Evolutionary conservation across 306 rosid genomes (phyloP).

Genomic region (Glycine tomentella): DNA sequence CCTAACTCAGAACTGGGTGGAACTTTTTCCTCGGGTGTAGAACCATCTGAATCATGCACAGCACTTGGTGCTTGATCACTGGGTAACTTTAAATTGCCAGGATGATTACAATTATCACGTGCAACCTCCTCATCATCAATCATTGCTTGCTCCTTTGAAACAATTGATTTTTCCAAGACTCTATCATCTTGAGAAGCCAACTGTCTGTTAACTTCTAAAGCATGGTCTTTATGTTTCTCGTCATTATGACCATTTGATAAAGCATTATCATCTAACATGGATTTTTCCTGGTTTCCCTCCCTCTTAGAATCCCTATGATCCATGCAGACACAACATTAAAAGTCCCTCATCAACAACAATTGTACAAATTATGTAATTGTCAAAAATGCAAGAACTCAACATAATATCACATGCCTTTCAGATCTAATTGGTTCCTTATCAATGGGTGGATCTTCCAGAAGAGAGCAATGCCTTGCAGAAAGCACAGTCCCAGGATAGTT

Average conservation of each 20-base stretch:
- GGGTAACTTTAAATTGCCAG: slow-evolving; percentile 48
- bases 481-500: slow-evolving; percentile 67
- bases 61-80: slow-evolving; percentile 44
- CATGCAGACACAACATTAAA: slow-evolving; percentile 51
- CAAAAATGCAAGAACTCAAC: slow-evolving; percentile 22
- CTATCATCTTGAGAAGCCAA: slow-evolving; percentile 33
- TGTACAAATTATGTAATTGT: slow-evolving; percentile 28
- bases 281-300: slow-evolving; percentile 48
- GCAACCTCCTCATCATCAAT: slow-evolving; percentile 51
- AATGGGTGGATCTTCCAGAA: slow-evolving; percentile 77
- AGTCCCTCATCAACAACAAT: slow-evolving; percentile 42
- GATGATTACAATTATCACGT: slow-evolving; percentile 41
- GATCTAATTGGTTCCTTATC: slow-evolving; percentile 53
- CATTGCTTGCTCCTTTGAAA: slow-evolving; percentile 48
- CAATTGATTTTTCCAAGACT: slow-evolving; percentile 40
- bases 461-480: slow-evolving; percentile 74
- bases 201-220: too few relatives aligned
- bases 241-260: slow-evolving; percentile 46
- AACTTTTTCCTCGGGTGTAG: not conserved
- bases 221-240: slow-evolving; percentile 36
- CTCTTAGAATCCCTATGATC: slow-evolving; percentile 49
- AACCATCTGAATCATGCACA: not conserved
- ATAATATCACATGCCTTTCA: slow-evolving; percentile 58
- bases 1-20: slow-evolving; percentile 31
- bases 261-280: slow-evolving; percentile 48